Base-by-base conservation (phyloP, 768 basidiomycete species). In the Lactarius quietus region DNA sequence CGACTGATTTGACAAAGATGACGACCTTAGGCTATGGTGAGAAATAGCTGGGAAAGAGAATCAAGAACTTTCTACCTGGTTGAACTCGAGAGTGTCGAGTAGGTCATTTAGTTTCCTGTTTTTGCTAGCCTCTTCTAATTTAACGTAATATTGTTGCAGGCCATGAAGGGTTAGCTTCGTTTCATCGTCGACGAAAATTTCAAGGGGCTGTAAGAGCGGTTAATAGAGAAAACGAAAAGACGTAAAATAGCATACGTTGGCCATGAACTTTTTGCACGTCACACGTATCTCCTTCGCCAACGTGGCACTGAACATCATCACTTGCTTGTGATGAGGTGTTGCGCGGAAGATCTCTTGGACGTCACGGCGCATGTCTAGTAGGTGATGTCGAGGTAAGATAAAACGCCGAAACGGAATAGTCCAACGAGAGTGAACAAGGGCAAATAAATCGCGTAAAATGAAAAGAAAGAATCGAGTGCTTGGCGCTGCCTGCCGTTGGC, bases 221-320 rank as follows among this genome's bases (percentile, higher is more conserved):
- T 18, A 39, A 6, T 26, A 71, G 54, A 66, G 31, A 70, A 39
- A 23, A 38, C 64, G 9, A 18, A 17, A 26, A n/a, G n/a, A 39
- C 9, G 3, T 28, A 28, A 57, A 48, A 12, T 23, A 0, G 84
- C 95, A 69, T 72, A 98, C 97, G 74, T 93, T 96, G 36, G 92
- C 92, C 97, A 99, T 99, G 77, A 99, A 99, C 76, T 99, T 98
- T 81, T 98, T 98, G 86, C 97, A 99, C 0, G 97, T 98, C 8
- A 88, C 84, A 63, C 97, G 85, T 64, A 99, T 96, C 70, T 98
- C 97, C 82, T 99, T 98, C 63, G 93, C 87, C 66, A 99, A 80
- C 1, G 97, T 99, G 45, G 97, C 97, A 72, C 94, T 96, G 83
- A 99, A 99, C 97, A 99, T 99, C 97, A 99, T 99, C 71, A 99